phyloP scores from a whole-genome alignment of 2,329 filamentous ascomycete species.

The Scedosporium dehoogii region DNA sequence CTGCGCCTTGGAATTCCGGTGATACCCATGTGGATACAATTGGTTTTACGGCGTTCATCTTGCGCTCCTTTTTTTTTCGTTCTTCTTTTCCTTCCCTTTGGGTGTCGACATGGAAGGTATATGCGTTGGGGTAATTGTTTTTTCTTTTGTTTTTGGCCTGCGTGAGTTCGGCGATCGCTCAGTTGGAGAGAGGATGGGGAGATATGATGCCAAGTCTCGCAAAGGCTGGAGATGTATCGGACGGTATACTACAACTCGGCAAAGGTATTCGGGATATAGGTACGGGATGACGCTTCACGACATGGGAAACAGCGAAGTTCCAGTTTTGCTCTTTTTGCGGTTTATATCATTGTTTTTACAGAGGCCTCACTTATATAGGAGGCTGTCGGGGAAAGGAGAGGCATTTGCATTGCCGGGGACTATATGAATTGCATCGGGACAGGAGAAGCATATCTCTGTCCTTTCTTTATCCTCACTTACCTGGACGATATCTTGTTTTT shows the following conservation, averaged over 20 bases:
- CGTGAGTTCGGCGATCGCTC: too few species aligned
- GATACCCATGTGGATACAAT: constrained; percentile 9
- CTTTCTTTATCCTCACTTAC: not conserved
- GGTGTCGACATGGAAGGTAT: too few species aligned
- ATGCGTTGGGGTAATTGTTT: too few species aligned
- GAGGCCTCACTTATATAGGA: not conserved
- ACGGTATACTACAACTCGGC: too few species aligned
- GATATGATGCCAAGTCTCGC: too few species aligned
- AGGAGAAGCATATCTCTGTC: not conserved
- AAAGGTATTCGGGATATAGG: not conserved
- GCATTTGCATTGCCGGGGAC: not conserved
- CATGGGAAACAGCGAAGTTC: not conserved
- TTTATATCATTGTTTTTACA: not conserved
- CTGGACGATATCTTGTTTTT: constrained; percentile 8
- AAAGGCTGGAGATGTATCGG: too few species aligned
- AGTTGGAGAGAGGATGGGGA: not conserved
- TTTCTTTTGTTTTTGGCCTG: too few species aligned
- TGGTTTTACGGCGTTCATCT: not conserved
- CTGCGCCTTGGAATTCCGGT: constrained; percentile 71
- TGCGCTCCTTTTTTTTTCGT: not conserved
- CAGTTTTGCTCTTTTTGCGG: constrained; percentile 3
- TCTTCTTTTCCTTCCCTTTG: not conserved
- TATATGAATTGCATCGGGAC: not conserved
- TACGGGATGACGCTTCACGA: not conserved
- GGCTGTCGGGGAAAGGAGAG: not conserved